Base-by-base conservation (phyloP, 1,139 yeast genomes). In the Candida tropicalis region DNA sequence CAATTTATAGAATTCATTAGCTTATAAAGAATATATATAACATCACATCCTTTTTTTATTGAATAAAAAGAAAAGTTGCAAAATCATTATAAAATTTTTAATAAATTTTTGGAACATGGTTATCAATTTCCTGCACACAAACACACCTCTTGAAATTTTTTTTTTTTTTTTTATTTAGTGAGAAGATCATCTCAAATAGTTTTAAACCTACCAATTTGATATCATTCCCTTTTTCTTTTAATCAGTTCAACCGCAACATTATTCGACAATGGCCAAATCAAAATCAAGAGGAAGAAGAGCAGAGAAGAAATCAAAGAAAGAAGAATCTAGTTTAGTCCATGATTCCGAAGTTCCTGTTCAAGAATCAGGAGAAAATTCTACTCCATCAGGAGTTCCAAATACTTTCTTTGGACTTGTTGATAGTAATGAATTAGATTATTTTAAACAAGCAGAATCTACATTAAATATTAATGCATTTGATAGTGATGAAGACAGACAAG, bases 401-500 rank as follows among this genome's bases (percentile, higher is more conserved):
- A 60, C 75, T 2, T 93, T 91, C 59, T 91, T 84, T 63, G 98
- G 98, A 17, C 74, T 91, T 31, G 86, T 93, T 11, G 96, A 89
- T 60, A 67, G 90, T 8, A 77, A 80, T 38, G 97, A 93, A 63
- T 66, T 88, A 38, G 97, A 89, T 52, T 93, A 93, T 63, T 93
- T 91, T 70, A 88, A 88, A 57, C 90, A 84, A 58, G 96, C 97
- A 0, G 98, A 91, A 63, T 80, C 91, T 7, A 87, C 95, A 0
- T 70, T 93, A 41, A 83, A 90, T 40, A 78, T 89, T 36, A 82
- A 90, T 62, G 85, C 95, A 0, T 89, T 93, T 59, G 89, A 81
- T 29, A 70, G 75, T 13, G 72, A 77, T 1, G 96, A 87, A 44
- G 97, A 90, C 52, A 79, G 84, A 55, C 65, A 64, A 4, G 84